phyloP scores from a whole-genome alignment of 2,329 filamentous ascomycete genomes.

The Westerdykella sp. region DNA sequence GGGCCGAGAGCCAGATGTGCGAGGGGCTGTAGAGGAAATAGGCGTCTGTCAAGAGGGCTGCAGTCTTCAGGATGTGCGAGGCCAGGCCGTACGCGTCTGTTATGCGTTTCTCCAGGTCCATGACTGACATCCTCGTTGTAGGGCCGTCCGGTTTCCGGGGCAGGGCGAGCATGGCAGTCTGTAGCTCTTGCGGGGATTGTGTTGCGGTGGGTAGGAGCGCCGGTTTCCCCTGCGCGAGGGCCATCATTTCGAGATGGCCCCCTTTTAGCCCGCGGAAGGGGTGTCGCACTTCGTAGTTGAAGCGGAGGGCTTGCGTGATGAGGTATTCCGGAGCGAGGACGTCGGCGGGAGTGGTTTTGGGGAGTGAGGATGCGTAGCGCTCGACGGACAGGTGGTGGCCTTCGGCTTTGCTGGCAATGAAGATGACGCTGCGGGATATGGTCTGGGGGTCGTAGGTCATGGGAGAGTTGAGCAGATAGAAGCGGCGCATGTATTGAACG shows the following conservation, averaged over 20 bases:
- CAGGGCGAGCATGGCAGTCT: conserved; percentile 24
- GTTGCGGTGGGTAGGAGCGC: conserved; percentile 23
- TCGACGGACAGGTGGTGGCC: conserved; percentile 65
- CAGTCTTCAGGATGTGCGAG: conserved; percentile 50
- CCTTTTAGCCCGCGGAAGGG: conserved; percentile 85
- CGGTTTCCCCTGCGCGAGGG: conserved; percentile 57
- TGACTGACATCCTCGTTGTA: conserved; percentile 9
- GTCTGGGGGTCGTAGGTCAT: conserved; percentile 94
- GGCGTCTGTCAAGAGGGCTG: conserved; percentile 82
- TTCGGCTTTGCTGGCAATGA: conserved; percentile 90
- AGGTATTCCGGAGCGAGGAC: conserved; percentile 89
- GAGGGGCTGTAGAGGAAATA: conserved; percentile 95
- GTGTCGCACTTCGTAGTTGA: conserved; percentile 88
- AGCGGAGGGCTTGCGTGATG: conserved; percentile 84
- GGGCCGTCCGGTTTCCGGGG: conserved; percentile 15
- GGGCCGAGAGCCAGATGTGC: conserved; percentile 82
- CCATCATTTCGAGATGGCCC: conserved; percentile 72
- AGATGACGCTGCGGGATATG: conserved; percentile 83
- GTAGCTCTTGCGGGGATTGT: conserved; percentile 16
- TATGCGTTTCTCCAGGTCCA: conserved; percentile 42
- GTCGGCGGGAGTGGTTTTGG: conserved; percentile 64
- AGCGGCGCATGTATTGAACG: conserved; percentile 83
- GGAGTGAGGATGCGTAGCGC: conserved; percentile 48
- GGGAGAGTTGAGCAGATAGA: conserved; percentile 91
- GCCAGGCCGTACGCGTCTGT: conserved; percentile 65